phyloP scores from a whole-genome alignment of 2,329 filamentous ascomycete species.

The Pseudogymnoascus sp. region DNA sequence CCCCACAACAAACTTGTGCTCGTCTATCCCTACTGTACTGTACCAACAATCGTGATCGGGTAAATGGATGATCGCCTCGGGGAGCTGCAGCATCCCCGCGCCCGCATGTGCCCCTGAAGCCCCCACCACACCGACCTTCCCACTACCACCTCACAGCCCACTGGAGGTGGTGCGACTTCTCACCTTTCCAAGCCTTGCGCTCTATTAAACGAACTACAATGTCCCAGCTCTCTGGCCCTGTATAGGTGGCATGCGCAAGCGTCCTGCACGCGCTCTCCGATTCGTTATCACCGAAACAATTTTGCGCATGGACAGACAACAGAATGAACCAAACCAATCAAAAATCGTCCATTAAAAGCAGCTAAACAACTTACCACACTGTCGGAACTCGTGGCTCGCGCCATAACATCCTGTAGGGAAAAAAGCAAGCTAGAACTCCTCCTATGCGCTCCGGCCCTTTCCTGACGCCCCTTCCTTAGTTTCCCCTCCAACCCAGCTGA shows the following conservation, averaged over 20 bases:
- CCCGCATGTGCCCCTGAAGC: neutral
- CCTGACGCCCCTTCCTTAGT: neutral
- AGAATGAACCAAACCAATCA: neutral
- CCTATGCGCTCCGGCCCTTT: neutral
- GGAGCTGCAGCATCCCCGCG: neutral
- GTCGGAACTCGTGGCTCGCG: slow-evolving; percentile 2
- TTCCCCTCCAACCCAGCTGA: neutral
- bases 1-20: neutral
- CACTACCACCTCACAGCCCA: neutral
- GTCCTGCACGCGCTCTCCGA: neutral
- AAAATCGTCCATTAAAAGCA: neutral
- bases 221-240: neutral
- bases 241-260: neutral
- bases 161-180: neutral
- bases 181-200: neutral
- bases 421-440: neutral
- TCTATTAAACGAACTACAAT: neutral
- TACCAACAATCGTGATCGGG: neutral
- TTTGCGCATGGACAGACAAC: neutral
- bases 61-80: neutral
- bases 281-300: neutral
- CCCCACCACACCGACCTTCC: neutral
- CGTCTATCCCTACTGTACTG: neutral
- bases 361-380: neutral
- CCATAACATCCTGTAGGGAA: neutral